Evolutionary conservation across 306 rosid genomes (phyloP).

Genomic region (Canavalia gladiata): DNA sequence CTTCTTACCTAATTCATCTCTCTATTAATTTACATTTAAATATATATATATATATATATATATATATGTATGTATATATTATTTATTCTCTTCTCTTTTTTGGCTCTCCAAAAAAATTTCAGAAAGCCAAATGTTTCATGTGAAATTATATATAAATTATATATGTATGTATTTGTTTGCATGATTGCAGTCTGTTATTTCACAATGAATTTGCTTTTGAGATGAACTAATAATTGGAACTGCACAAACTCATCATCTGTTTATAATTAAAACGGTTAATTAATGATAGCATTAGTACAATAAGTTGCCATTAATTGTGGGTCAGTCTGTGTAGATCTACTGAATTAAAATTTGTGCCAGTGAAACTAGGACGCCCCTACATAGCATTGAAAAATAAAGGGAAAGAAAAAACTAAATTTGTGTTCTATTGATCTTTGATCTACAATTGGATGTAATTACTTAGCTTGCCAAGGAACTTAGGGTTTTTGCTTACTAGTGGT

Average conservation of each 20-base stretch:
- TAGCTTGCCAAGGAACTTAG: constrained; percentile 4
- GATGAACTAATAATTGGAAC: constrained; percentile 14
- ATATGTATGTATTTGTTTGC: neutral
- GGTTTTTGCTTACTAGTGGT: constrained; percentile 4
- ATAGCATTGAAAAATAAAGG: neutral
- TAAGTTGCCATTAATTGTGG: neutral
- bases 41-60: too few relatives aligned
- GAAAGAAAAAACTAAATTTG: neutral
- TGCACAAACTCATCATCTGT: neutral
- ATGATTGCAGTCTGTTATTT: neutral
- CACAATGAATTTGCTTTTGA: neutral
- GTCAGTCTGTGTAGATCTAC: neutral
- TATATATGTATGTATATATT: too few relatives aligned
- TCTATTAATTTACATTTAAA: too few relatives aligned
- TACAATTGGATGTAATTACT: neutral
- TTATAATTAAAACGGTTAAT: constrained; percentile 3
- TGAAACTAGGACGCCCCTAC: neutral
- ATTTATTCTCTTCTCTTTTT: too few relatives aligned
- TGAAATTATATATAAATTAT: too few relatives aligned
- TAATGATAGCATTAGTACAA: neutral
- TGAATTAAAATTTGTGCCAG: constrained; percentile 13
- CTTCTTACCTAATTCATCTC: too few relatives aligned
- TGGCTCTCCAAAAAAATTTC: too few relatives aligned
- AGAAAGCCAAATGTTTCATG: too few relatives aligned
- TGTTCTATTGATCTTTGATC: neutral